A percentile compares a stretch with the other conserved stretches of the same genome.
These are phyloP conservation scores for Tulasnella sp. DNA, from an alignment of 768 basidiomycete genomes.

Conservation along the genomic window DNA sequence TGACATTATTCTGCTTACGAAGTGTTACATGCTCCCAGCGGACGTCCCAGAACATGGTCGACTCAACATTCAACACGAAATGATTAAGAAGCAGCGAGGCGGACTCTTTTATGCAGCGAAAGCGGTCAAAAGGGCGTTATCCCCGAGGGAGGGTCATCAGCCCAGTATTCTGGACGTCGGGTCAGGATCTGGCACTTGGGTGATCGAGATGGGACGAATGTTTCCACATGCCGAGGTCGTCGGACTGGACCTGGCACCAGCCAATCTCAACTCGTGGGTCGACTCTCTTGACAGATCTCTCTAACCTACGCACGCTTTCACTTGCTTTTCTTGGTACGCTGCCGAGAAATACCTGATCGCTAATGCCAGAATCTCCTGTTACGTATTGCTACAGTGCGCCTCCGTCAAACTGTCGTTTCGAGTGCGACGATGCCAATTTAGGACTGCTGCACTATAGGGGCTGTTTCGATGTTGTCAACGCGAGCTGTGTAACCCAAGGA, in stretches of 20 bases:
- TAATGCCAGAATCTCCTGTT: no score
- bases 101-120: constrained; percentile 1
- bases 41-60: background rate
- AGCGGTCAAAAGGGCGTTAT: background rate
- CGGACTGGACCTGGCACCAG: constrained; percentile 3
- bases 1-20: background rate
- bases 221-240: constrained; percentile 3
- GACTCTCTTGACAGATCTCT: no score
- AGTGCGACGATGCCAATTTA: constrained; percentile 9
- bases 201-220: background rate
- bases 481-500: background rate
- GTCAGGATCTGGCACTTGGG: constrained; percentile 5
- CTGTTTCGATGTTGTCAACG: constrained; percentile 2
- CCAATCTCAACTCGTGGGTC: background rate
- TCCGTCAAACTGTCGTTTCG: constrained; percentile 4
- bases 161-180: constrained; percentile 5
- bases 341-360: no score
- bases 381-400: background rate
- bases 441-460: background rate
- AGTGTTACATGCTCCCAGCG: background rate
- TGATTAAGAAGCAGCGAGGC: background rate
- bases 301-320: no score
- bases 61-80: constrained; percentile 7
- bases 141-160: background rate
- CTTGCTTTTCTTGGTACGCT: background rate